phyloP scores from a whole-genome alignment of 495 filamentous ascomycete species.

The Cercophora scortea region DNA sequence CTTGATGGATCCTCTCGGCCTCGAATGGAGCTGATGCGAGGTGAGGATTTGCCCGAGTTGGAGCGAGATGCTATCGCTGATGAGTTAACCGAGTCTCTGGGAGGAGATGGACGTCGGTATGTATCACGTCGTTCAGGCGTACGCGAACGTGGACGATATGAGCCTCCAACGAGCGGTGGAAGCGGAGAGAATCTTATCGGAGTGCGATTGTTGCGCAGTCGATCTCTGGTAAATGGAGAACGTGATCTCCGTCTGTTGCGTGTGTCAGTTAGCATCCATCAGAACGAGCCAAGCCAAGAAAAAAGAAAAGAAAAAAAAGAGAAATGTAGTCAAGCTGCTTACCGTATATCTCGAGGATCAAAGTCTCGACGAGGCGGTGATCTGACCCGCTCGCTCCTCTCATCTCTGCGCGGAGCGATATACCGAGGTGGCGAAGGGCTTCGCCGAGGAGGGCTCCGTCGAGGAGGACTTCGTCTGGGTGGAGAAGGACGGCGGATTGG shows the following conservation, averaged over 20 bases:
- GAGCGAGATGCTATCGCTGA: constrained; percentile 37
- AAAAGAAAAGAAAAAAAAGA: too few relatives aligned
- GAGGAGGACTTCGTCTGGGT: constrained; percentile 11
- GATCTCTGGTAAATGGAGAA: constrained; percentile 38
- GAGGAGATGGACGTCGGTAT: constrained; percentile 31
- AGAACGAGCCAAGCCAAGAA: too few relatives aligned
- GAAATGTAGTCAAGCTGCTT: too few relatives aligned
- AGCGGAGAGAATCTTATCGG: constrained; percentile 31
- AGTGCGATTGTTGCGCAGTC: constrained; percentile 26
- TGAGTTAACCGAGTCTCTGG: constrained; percentile 33
- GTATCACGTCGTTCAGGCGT: constrained; percentile 36
- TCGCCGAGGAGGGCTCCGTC: constrained; percentile 17
- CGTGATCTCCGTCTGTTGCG: constrained; percentile 30
- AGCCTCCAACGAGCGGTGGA: constrained; percentile 17
- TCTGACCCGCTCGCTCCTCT: constrained; percentile 14
- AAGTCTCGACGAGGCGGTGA: constrained; percentile 21
- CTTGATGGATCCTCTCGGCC: constrained; percentile 35
- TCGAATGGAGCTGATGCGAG: constrained; percentile 29
- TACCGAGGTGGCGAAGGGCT: constrained; percentile 25
- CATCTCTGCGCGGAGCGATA: constrained; percentile 36
- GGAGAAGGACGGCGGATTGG: constrained; percentile 30
- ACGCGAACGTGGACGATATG: constrained; percentile 36
- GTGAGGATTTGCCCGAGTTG: constrained; percentile 34
- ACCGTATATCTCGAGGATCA: constrained; percentile 11
- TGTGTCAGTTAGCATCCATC: too few relatives aligned